These are phyloP conservation scores for Metschnikowia gelsemii DNA, from an alignment of 805 yeast genomes.

Conservation along the genomic window DNA sequence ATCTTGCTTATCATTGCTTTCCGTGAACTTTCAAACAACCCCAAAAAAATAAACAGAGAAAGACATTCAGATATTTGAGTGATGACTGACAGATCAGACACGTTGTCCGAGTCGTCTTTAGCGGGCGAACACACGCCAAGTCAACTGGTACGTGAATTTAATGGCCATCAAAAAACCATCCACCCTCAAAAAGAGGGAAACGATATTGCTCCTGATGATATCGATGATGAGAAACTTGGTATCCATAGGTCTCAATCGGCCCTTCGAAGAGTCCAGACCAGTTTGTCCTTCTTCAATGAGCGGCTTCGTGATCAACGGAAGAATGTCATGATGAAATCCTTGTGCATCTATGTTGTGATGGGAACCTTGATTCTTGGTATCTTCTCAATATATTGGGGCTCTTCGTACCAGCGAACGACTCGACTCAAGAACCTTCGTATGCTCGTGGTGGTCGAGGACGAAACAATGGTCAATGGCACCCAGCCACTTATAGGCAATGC, in stretches of 20 bases:
- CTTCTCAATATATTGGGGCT: constrained; percentile 51
- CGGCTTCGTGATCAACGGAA: constrained; percentile 24
- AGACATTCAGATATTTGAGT: too few species aligned
- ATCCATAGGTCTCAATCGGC: constrained; percentile 12
- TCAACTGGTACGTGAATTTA: too few species aligned
- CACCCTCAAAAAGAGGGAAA: too few species aligned
- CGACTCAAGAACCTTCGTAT: constrained; percentile 35
- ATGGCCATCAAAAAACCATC: too few species aligned
- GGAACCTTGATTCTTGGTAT: constrained; percentile 37
- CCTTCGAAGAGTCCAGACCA: constrained; percentile 26
- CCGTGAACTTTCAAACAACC: too few species aligned
- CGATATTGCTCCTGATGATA: too few species aligned
- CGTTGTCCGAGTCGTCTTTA: too few species aligned
- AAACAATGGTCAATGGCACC: constrained; percentile 21
- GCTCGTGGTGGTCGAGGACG: constrained; percentile 41
- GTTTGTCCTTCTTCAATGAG: constrained; percentile 34
- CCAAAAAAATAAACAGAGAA: too few species aligned
- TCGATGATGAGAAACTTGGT: constrained; percentile 6
- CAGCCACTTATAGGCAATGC: constrained; percentile 33
- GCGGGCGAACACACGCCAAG: too few species aligned
- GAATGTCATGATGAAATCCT: constrained; percentile 19
- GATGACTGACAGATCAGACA: too few species aligned
- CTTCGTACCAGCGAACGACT: constrained; percentile 32
- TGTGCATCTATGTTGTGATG: constrained; percentile 30
- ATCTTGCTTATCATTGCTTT: too few species aligned